A percentile compares a stretch with the other conserved stretches of the same genome.
phyloP scores from a whole-genome alignment of 73 alveolate species.

The Loxodes magnus region DNA sequence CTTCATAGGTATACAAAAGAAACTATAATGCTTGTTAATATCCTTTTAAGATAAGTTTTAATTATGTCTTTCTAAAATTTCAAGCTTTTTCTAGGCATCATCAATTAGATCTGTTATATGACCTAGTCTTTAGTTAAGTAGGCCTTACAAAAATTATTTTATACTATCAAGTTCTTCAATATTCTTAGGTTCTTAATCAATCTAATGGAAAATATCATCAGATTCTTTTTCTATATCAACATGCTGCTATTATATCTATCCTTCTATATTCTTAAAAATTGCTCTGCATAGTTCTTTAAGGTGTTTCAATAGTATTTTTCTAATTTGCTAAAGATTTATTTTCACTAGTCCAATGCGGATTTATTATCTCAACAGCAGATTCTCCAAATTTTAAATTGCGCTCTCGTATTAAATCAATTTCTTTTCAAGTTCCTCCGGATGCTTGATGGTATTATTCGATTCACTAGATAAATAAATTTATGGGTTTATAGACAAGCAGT shows the following conservation, averaged over 20 bases:
- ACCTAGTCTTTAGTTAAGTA: constrained; percentile 38
- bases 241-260: constrained; percentile 66
- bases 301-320: constrained; percentile 53
- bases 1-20: constrained; percentile 54
- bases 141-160: constrained; percentile 30
- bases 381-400: too few relatives aligned
- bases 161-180: constrained; percentile 56
- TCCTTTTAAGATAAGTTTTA: constrained; percentile 41
- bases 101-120: constrained; percentile 29
- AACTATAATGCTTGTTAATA: constrained; percentile 48
- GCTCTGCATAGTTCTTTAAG: constrained; percentile 82
- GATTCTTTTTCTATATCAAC: constrained; percentile 50
- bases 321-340: constrained; percentile 52
- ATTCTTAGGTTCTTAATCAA: constrained; percentile 52
- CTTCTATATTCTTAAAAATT: constrained; percentile 64
- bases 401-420: too few relatives aligned
- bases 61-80: constrained; percentile 44
- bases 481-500: too few relatives aligned
- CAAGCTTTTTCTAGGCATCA: constrained; percentile 40
- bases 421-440: too few relatives aligned
- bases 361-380: too few relatives aligned
- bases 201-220: constrained; percentile 34
- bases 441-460: too few relatives aligned
- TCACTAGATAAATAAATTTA: too few relatives aligned
- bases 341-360: too few relatives aligned